These are phyloP conservation scores for Angomonas ambiguus DNA, from an alignment of 208 protist species.

Conservation along the genomic window DNA sequence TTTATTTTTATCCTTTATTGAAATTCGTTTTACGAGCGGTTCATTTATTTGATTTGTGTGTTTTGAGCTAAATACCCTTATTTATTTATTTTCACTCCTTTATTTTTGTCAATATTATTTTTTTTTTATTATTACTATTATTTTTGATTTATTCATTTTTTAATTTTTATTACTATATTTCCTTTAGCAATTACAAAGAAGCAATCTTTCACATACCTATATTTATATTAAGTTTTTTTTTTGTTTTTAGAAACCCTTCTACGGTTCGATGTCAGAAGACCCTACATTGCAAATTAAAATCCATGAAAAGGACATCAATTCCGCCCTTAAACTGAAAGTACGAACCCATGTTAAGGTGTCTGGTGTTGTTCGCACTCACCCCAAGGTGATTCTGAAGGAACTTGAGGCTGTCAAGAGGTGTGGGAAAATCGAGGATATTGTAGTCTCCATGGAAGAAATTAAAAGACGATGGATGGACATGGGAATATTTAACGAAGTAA, in stretches of 20 bases:
- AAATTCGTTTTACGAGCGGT: too few species aligned
- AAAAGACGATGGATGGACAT: constrained; percentile 47
- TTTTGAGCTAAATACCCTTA: too few species aligned
- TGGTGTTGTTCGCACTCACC: constrained; percentile 53
- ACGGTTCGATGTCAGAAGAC: background rate
- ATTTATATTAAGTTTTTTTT: constrained; percentile 18
- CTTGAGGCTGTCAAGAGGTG: constrained; percentile 72
- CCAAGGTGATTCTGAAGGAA: constrained; percentile 58
- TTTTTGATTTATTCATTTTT: background rate
- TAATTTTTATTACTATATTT: background rate
- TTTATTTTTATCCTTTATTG: constrained; percentile 18
- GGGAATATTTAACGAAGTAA: constrained; percentile 66
- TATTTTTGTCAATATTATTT: constrained; percentile 3
- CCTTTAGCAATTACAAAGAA: too few species aligned
- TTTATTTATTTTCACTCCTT: background rate
- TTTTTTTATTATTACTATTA: constrained; percentile 18
- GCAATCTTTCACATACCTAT: too few species aligned
- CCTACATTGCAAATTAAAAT: constrained; percentile 29
- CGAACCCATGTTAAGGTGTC: constrained; percentile 64
- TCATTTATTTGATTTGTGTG: too few species aligned
- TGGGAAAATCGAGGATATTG: constrained; percentile 50
- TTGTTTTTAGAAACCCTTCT: background rate
- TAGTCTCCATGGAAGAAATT: constrained; percentile 44
- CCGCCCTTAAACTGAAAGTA: constrained; percentile 39
- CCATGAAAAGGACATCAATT: constrained; percentile 41